Conservation (phyloP, 139 green algal species). For the Coccomyxa sp. region DNA sequence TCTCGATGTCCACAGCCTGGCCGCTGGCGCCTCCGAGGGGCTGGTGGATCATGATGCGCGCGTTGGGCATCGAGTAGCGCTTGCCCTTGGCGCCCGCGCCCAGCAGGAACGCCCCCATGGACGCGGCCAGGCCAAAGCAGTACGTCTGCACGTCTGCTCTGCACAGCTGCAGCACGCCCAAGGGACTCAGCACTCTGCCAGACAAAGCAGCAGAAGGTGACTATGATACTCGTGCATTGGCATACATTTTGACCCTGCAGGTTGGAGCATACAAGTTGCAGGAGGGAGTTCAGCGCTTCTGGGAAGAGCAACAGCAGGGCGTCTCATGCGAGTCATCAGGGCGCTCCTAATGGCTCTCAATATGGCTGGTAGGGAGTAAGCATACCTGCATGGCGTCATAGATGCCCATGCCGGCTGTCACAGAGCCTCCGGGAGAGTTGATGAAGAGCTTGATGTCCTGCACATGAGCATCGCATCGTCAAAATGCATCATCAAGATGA, state of each 20-base stretch:
- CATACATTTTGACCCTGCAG: no score
- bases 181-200: no score
- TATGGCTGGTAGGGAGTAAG: neutral
- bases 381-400: slow-evolving; percentile 96
- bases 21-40: slow-evolving; percentile 94
- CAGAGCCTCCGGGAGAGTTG: slow-evolving; percentile 96
- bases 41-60: slow-evolving; percentile 99
- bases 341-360: neutral
- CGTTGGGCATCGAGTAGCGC: slow-evolving; percentile 96
- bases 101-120: slow-evolving; percentile 99
- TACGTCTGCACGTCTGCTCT: slow-evolving; percentile 74
- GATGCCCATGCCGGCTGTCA: slow-evolving; percentile 98
- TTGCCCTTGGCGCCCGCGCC: slow-evolving; percentile 87
- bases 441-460: slow-evolving; percentile 99
- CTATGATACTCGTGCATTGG: no score
- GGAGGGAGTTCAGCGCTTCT: no score
- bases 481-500: no score
- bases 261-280: no score
- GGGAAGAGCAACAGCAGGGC: no score
- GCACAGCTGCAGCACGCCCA: slow-evolving; percentile 25
- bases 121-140: slow-evolving; percentile 98
- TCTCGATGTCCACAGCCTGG: slow-evolving; percentile 83
- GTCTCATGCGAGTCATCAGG: no score
- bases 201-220: no score
- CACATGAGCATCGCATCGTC: neutral